Evolutionary conservation across 805 yeast species (phyloP).

Genomic region (Maudiozyma barnettii): DNA sequence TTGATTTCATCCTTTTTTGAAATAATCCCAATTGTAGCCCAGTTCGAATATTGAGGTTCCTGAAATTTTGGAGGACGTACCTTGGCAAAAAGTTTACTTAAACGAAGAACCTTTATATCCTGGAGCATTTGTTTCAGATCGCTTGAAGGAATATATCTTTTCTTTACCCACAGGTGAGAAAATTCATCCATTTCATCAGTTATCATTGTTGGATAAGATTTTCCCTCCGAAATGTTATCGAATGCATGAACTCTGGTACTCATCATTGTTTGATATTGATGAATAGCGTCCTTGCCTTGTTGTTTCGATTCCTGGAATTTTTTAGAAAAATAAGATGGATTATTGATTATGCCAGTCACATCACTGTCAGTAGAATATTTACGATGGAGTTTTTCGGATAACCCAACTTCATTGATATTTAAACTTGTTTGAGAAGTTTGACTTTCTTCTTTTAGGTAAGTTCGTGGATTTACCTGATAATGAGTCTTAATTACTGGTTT

Average conservation of each 20-base stretch:
- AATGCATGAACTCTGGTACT: slow-evolving; percentile 35
- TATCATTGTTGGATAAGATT: slow-evolving; percentile 19
- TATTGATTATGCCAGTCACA: background rate
- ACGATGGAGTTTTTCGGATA: background rate
- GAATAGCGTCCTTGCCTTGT: slow-evolving; percentile 16
- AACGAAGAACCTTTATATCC: slow-evolving; percentile 45
- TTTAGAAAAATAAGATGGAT: slow-evolving; percentile 29
- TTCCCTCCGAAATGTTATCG: slow-evolving; percentile 13
- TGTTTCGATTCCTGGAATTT: slow-evolving; percentile 21
- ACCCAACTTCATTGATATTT: slow-evolving; percentile 10
- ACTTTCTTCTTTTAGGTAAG: background rate
- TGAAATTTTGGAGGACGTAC: slow-evolving; percentile 58
- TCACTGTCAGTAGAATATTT: background rate
- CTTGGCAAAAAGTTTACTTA: slow-evolving; percentile 53
- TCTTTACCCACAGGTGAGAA: slow-evolving; percentile 36
- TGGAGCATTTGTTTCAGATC: slow-evolving; percentile 33
- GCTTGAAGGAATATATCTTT: slow-evolving; percentile 37
- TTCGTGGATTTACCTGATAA: background rate
- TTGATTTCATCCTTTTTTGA: slow-evolving; percentile 46
- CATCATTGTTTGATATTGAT: slow-evolving; percentile 21
- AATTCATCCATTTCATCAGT: slow-evolving; percentile 39
- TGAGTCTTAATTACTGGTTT: background rate
- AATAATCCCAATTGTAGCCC: slow-evolving; percentile 71
- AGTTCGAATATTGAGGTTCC: slow-evolving; percentile 65
- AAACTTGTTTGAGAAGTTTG: background rate